Conservation (phyloP, 495 filamentous ascomycete species). For the Talaromyces stipitatus region DNA sequence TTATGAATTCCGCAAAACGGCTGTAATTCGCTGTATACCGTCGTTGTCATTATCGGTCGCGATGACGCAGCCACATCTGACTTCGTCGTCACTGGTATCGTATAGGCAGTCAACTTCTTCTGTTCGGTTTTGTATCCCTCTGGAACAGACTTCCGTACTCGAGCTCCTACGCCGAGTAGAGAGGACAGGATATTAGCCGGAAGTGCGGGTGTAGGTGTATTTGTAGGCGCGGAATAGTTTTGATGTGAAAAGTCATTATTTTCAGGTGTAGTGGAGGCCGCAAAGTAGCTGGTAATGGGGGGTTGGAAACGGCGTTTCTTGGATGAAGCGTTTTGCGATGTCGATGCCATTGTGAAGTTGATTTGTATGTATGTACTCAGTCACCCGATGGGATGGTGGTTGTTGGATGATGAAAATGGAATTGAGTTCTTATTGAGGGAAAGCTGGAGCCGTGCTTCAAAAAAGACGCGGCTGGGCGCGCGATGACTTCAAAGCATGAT, state of each 20-base stretch:
- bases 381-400: background rate
- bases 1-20: slow-evolving; percentile 74
- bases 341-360: slow-evolving; percentile 11
- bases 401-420: slow-evolving; percentile 5
- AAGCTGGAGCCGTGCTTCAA: background rate
- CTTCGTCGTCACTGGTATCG: slow-evolving; percentile 12
- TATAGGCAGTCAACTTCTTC: slow-evolving; percentile 18
- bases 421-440: background rate
- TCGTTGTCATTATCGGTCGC: slow-evolving; percentile 8
- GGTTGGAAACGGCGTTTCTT: slow-evolving; percentile 42
- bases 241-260: slow-evolving; percentile 21
- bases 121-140: slow-evolving; percentile 78
- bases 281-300: slow-evolving; percentile 39
- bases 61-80: too few relatives aligned
- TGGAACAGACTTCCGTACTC: slow-evolving; percentile 81
- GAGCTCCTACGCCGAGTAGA: slow-evolving; percentile 84
- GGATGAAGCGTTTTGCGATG: slow-evolving; percentile 12
- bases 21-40: slow-evolving; percentile 45
- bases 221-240: slow-evolving; percentile 36
- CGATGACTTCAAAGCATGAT: background rate
- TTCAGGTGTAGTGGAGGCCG: slow-evolving; percentile 10
- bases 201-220: slow-evolving; percentile 39
- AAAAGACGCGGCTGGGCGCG: background rate
- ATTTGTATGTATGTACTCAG: background rate
- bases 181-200: slow-evolving; percentile 62